Evolutionary conservation across 2,329 filamentous ascomycete genomes (phyloP), one percentile per base, ranked within the genome.

Genomic region (Cytospora piceae): DNA sequence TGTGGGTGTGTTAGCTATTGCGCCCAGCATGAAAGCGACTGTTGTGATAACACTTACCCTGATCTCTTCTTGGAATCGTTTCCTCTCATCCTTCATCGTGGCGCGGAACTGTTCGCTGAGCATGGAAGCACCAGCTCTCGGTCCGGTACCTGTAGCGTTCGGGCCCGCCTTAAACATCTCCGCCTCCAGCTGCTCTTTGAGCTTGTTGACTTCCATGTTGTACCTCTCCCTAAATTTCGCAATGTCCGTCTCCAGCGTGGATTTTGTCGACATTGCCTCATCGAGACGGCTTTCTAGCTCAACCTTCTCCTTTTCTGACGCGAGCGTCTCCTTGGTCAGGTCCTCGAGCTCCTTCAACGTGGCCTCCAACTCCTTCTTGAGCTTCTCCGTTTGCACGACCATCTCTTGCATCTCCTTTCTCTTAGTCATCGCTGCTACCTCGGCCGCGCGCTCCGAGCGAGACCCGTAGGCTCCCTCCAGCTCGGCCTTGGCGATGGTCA

Each of bases 381-480:
- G 78, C 67, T 77, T 78, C 56, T 81, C 79, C 27, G 86, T 77
- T 70, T 86, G 81, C 27, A 75, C 72, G 69, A 80, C 75, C 52
- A 86, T 77, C 70, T 80, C 79, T 63, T 75, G 70, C 53, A 80
- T 75, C 72, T 85, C 80, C n/a, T 77, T 78, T 64, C 76, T 80
- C 74, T 85, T 83, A 70, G 83, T 73, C 56, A 80, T 77, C 55
- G 83, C 83, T 1, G 85, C 85, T 24, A 83, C 82, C 69, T 87
- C 85, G 15, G 83, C 82, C 24, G 85, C 85, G 27, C 86, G 83
- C 75, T 88, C 81, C 65, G 83, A 81, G 66, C 85, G 82, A 65
- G 83, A 82, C 65, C 85, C 85, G 72, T 87, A 87, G 31, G 85
- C 85, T 64, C 84, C 84, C 69, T 88, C 86, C 34, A 88, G 81